Evolutionary conservation across 768 basidiomycete species (phyloP).

Genomic region (Albatrellus ellisii): DNA sequence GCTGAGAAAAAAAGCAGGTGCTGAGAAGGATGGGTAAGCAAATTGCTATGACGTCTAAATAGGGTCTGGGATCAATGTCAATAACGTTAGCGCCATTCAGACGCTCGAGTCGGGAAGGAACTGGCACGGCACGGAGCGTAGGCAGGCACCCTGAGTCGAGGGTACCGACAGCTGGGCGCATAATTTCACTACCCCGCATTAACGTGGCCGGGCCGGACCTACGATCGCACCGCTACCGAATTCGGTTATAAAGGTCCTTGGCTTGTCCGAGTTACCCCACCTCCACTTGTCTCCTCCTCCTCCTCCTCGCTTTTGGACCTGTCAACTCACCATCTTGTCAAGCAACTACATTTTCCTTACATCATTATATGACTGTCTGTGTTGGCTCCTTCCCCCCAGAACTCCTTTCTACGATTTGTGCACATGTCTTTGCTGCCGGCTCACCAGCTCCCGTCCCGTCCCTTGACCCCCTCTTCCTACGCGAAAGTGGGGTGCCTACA

Average conservation of each 20-base stretch:
- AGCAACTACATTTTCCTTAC: not conserved
- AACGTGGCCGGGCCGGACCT: too few relatives aligned
- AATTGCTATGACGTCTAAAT: too few relatives aligned
- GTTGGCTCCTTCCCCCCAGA: slow-evolving; percentile 46
- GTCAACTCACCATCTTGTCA: not conserved
- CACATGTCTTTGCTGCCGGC: slow-evolving; percentile 53
- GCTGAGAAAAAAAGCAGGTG: too few relatives aligned
- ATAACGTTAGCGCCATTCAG: too few relatives aligned
- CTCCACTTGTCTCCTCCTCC: not conserved
- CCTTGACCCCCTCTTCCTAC: slow-evolving; percentile 53
- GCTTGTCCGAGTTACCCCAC: not conserved
- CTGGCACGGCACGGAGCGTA: too few relatives aligned
- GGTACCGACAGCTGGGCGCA: too few relatives aligned
- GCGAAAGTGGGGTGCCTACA: slow-evolving; percentile 33
- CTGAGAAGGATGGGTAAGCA: too few relatives aligned
- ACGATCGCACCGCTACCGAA: too few relatives aligned
- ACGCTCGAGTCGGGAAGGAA: too few relatives aligned
- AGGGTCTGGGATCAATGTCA: too few relatives aligned
- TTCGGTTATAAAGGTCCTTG: not conserved
- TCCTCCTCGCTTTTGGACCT: not conserved
- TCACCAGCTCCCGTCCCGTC: slow-evolving; percentile 41
- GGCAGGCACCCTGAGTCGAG: too few relatives aligned
- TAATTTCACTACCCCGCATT: too few relatives aligned
- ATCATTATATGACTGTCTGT: not conserved
- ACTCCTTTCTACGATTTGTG: slow-evolving; percentile 59